Evolutionary conservation across 495 filamentous ascomycete genomes (phyloP).

Genomic region (Hapsidospora chrysogenum): DNA sequence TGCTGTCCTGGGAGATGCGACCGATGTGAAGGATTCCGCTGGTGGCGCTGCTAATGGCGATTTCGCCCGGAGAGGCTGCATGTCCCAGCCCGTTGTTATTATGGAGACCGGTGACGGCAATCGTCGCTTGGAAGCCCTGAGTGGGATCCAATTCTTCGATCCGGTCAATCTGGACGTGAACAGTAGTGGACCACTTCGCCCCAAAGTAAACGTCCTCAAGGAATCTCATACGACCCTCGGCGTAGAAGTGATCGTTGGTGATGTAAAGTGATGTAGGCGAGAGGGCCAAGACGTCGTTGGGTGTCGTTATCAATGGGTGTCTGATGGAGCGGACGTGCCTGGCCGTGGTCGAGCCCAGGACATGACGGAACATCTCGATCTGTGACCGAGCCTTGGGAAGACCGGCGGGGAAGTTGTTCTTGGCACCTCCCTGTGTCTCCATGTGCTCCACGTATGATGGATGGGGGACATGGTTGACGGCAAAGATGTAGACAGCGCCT

Average conservation of each 20-base stretch:
- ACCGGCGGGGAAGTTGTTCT: constrained; percentile 8
- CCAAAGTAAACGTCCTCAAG: constrained; percentile 21
- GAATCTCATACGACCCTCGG: constrained; percentile 24
- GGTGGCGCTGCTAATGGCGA: constrained; percentile 28
- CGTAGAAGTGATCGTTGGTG: constrained; percentile 44
- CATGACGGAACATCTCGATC: constrained; percentile 42
- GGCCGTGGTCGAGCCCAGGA: constrained; percentile 13
- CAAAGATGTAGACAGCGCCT: constrained; percentile 40
- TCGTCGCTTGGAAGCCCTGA: constrained; percentile 22
- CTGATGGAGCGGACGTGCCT: constrained; percentile 26
- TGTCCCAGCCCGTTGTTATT: constrained; percentile 43
- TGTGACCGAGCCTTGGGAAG: constrained; percentile 27
- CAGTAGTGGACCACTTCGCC: constrained; percentile 15
- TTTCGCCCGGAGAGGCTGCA: constrained; percentile 25
- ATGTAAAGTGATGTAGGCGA: constrained; percentile 34
- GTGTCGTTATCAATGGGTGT: constrained; percentile 33
- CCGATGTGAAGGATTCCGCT: constrained; percentile 13
- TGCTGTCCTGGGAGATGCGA: constrained; percentile 15
- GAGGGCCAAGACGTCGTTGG: constrained; percentile 39
- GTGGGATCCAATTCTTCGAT: constrained; percentile 7
- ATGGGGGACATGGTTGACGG: constrained; percentile 40
- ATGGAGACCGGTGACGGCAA: constrained; percentile 24
- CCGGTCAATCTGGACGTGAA: constrained; percentile 11
- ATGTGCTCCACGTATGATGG: constrained; percentile 13
- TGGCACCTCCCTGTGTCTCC: constrained; percentile 10